Evolutionary conservation across 177 flowering plant species (phyloP).

Genomic region (Vitis hybrid): DNA sequence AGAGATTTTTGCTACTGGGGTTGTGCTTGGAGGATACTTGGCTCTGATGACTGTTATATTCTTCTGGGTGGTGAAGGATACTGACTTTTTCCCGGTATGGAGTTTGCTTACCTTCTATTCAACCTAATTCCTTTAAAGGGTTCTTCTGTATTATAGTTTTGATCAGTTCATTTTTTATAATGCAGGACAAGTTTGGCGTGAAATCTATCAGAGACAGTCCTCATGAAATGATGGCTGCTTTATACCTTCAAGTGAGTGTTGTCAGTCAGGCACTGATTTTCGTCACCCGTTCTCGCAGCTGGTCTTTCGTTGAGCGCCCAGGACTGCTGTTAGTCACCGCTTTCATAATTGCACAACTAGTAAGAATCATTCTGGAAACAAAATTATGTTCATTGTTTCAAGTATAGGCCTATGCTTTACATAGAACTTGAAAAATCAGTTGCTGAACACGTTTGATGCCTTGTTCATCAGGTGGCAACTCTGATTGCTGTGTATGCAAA

Average conservation of each 20-base stretch:
- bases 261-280: conserved; percentile 70
- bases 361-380: conserved; percentile 14
- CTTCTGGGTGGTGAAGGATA: conserved; percentile 64
- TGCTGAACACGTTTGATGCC: background rate
- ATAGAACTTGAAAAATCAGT: too few relatives aligned
- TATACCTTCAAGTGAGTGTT: conserved; percentile 72
- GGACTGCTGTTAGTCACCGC: conserved; percentile 49
- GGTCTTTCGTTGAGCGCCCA: conserved; percentile 65
- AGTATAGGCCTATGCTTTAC: too few relatives aligned
- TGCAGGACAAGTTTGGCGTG: conserved; percentile 59
- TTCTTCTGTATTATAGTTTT: background rate
- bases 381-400: too few relatives aligned
- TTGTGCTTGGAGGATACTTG: conserved; percentile 69
- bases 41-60: conserved; percentile 75
- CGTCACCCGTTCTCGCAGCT: conserved; percentile 64
- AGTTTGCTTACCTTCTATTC: background rate
- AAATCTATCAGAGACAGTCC: conserved; percentile 26
- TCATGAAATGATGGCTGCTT: conserved; percentile 56
- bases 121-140: background rate
- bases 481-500: conserved; percentile 63
- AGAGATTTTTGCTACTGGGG: conserved; percentile 74
- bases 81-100: conserved; percentile 60
- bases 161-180: background rate
- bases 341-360: conserved; percentile 59
- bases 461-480: conserved; percentile 54